phyloP scores from a whole-genome alignment of 495 filamentous ascomycete species.

The Podospora pseudoanserina region DNA sequence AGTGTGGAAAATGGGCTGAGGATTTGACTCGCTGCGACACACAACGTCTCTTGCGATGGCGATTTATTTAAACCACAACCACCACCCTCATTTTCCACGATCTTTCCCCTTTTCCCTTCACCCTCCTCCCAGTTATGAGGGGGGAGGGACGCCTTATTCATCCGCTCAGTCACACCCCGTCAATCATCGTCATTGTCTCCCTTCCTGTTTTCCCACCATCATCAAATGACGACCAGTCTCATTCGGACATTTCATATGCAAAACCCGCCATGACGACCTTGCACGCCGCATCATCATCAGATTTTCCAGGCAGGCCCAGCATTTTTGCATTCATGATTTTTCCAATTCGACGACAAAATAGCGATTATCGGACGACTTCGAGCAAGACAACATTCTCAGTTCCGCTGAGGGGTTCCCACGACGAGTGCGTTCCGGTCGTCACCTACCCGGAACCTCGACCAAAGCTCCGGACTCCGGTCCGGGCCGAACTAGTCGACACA shows the following conservation, averaged over 20 bases:
- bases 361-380: not conserved
- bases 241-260: not conserved
- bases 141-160: not conserved
- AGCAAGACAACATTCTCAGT: not conserved
- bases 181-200: not conserved
- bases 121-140: not conserved
- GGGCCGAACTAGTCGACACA: not conserved
- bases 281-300: not conserved
- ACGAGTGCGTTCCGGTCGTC: not conserved
- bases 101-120: not conserved
- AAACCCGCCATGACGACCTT: not conserved
- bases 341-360: not conserved
- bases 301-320: not conserved
- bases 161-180: not conserved
- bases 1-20: not conserved
- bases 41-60: not conserved
- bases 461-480: not conserved
- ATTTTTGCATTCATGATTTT: not conserved
- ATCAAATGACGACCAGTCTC: not conserved
- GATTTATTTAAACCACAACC: not conserved
- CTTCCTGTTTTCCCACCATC: not conserved
- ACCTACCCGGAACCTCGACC: not conserved
- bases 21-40: conserved; percentile 2
- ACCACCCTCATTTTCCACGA: not conserved
- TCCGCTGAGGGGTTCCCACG: not conserved